A percentile compares a stretch with the other conserved stretches of the same genome.
Conservation (phyloP, 2,329 filamentous ascomycete species). For the Fusarium sp. region DNA sequence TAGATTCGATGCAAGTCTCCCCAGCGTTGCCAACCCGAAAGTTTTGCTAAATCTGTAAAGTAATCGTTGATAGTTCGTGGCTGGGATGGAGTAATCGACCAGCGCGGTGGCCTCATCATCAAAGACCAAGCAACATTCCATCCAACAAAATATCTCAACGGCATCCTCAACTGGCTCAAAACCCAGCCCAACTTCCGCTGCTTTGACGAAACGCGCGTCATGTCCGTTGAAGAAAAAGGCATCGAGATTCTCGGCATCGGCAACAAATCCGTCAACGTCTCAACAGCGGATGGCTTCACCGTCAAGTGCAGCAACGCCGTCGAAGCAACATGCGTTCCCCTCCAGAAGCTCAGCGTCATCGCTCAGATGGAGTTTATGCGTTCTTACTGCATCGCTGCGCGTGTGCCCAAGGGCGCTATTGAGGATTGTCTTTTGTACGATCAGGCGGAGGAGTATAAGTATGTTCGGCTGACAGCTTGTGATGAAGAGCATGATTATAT, state of each 20-base stretch:
- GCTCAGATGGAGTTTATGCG: conserved; percentile 62
- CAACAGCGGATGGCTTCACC: conserved; percentile 56
- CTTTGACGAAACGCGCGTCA: conserved; percentile 60
- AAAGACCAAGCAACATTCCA: conserved; percentile 63
- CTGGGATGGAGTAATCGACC: conserved; percentile 61
- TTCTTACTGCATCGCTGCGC: conserved; percentile 66
- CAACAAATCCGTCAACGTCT: conserved; percentile 54
- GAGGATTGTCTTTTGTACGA: conserved; percentile 67
- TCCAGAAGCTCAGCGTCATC: conserved; percentile 64
- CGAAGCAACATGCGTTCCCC: conserved; percentile 63
- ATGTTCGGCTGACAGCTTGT: conserved; percentile 61
- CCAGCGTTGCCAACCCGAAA: fast-evolving
- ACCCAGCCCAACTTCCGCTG: conserved; percentile 62
- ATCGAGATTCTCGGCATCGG: conserved; percentile 27
- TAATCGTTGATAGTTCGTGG: conserved; percentile 58
- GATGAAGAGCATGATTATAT: conserved; percentile 64
- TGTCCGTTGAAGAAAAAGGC: conserved; percentile 59
- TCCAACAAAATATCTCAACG: conserved; percentile 64
- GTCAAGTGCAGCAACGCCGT: conserved; percentile 60
- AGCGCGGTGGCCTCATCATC: conserved; percentile 60
- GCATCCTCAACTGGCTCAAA: conserved; percentile 60
- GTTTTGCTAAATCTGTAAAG: not conserved
- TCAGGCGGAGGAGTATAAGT: conserved; percentile 63
- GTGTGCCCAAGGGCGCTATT: conserved; percentile 59
- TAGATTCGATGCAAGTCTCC: conserved; percentile 12